Percentiles rank a stretch among this genome's conserved stretches.
phyloP scores from a whole-genome alignment of 148 eudicot species.

The Cornus suecica region DNA sequence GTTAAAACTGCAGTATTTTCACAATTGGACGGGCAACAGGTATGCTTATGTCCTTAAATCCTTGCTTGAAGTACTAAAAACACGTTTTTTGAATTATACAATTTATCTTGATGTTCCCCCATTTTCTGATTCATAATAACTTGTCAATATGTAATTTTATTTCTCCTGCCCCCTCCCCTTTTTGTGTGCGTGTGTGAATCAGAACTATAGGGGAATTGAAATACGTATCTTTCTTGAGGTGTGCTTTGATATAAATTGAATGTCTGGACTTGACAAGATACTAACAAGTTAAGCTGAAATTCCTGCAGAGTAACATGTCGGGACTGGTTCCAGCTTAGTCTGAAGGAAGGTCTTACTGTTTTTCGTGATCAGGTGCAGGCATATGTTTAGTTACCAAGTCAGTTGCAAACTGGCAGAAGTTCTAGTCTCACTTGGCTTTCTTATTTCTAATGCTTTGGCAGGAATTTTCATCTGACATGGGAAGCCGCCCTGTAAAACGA shows the following conservation, averaged over 20 bases:
- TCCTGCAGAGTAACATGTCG: constrained; percentile 89
- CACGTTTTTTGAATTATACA: neutral
- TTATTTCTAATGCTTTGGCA: constrained; percentile 22
- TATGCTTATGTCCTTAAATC: constrained; percentile 16
- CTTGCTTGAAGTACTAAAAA: neutral
- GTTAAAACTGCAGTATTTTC: constrained; percentile 91
- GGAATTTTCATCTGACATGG: constrained; percentile 99
- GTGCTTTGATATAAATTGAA: neutral
- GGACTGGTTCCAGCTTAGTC: constrained; percentile 98
- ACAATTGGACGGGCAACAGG: constrained; percentile 99
- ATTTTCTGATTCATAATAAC: neutral
- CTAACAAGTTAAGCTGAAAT: neutral
- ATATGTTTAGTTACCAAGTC: constrained; percentile 5
- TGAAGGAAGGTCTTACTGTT: constrained; percentile 98
- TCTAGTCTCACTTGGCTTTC: neutral
- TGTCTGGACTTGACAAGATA: neutral
- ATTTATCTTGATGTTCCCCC: neutral
- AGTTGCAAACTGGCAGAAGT: neutral
- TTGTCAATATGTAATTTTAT: neutral
- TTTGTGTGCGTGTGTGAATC: neutral
- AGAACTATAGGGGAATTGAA: neutral
- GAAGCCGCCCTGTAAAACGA: constrained; percentile 92
- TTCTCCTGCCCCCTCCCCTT: too few species aligned
- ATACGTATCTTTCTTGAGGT: neutral
- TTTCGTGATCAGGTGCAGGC: constrained; percentile 91